A percentile compares a stretch with the other conserved stretches of the same genome.
Conservation (phyloP, 1,284 basidiomycete genomes). For the Ustilago nuda region DNA sequence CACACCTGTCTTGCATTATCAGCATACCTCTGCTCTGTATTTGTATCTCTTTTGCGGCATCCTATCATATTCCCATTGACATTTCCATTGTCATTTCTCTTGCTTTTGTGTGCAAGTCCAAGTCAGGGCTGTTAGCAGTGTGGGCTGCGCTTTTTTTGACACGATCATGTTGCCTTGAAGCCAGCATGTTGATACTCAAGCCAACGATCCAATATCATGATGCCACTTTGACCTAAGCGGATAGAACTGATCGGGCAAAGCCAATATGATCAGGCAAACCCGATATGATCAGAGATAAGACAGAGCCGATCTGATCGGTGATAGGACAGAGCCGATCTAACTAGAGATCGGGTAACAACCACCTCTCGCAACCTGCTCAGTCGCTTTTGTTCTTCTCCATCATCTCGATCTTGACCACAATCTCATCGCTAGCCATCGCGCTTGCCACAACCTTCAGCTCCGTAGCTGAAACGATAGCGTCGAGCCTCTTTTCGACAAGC, state of each 20-base stretch:
- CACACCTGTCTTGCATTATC: constrained; percentile 1
- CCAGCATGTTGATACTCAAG: background rate
- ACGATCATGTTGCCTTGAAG: background rate
- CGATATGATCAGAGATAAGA: no score
- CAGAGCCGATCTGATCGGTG: no score
- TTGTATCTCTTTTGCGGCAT: constrained; percentile 15
- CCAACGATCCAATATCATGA: no score
- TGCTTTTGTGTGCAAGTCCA: background rate
- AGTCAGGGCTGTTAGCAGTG: background rate
- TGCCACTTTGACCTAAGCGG: no score
- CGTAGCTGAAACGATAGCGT: no score
- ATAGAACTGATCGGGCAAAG: no score
- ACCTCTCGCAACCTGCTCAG: no score
- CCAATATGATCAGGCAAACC: no score
- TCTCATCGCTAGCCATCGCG: background rate
- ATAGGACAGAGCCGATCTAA: no score
- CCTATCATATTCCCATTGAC: background rate
- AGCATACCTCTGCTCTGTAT: constrained; percentile 23
- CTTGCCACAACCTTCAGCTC: no score
- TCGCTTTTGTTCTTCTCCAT: constrained; percentile 14
- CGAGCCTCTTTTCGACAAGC: background rate
- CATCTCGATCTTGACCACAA: background rate
- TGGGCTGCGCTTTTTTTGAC: background rate
- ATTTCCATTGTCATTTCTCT: background rate
- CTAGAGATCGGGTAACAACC: no score